Base-by-base conservation (phyloP, 1,284 basidiomycete genomes). In the Golubevia pallescens region DNA sequence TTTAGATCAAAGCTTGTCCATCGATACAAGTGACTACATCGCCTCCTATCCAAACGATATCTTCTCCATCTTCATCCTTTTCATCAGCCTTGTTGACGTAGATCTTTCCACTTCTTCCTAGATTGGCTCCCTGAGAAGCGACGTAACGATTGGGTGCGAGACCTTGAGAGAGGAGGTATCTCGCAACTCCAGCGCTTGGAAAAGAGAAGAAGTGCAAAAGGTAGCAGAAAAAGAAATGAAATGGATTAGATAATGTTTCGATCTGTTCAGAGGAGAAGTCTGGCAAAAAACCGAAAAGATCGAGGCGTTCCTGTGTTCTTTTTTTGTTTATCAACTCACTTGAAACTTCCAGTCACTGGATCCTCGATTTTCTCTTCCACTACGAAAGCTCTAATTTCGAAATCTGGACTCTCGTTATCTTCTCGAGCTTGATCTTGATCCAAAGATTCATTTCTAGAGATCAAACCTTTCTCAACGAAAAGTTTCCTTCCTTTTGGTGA, bases 301-400 rank as follows among this genome's bases (percentile, higher is more conserved):
- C 5, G 48, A 28, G 57, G n/a, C n/a, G n/a, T n/a, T n/a, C n/a
- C n/a, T n/a, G n/a, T n/a, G n/a, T n/a, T n/a, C n/a, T n/a, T n/a
- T 24, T 20, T 7, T 10, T 52, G 6, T n/a, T 28, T 28, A 28
- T 2, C 28, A 28, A 57, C 61, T n/a, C 58, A 63, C 61, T 77
- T 81, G 16, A 80, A 59, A 38, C 74, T 77, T 14, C 80, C 80
- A 0, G 76, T 78, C n/a, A 78, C 77, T 0, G 80, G 74, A 62
- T 80, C 80, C 57, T 80, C 74, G 42, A 62, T 61, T 14, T 28
- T 28, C 28, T 69, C 70, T 2, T 56, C 24, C 2, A 23, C 14
- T 19, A 42, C 23, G 16, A 53, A 60, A 53, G 42, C 42, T 48
- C 42, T 38, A n/a, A 51, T 53, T 16, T 57, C 23, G n/a, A 24